Base-by-base conservation (phyloP, 139 green algal species). In the Deuterostichococcus epilithicus region DNA sequence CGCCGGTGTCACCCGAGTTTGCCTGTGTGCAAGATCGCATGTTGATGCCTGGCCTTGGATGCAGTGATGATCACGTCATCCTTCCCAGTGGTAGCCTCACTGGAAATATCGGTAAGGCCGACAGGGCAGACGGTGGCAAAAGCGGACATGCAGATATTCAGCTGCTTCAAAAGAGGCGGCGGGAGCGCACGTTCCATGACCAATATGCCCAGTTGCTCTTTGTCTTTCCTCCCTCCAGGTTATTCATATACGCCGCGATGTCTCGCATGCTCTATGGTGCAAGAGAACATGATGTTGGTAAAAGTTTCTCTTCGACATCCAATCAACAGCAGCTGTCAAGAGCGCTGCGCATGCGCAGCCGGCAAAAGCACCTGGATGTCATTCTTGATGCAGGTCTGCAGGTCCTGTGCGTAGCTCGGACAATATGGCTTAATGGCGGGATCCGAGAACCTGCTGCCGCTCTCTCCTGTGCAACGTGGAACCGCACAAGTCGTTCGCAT, bases 1-100 rank as follows among this genome's bases (percentile, higher is more conserved):
- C 83, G 13, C 83, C 83, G 26, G 83, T 87, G 73, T 86, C 83
- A 15, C 74, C 70, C 39, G 47, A 77, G 76, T 87, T 87, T 35
- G 84, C 83, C 63, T 87, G 42, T 52, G 42, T 52, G 42, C 8
- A 8, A 52, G 13, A 52, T n/a, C n/a, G n/a, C n/a, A n/a, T n/a
- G n/a, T n/a, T n/a, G n/a, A n/a, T n/a, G n/a, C n/a, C n/a, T n/a
- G n/a, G n/a, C n/a, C n/a, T n/a, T n/a, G n/a, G n/a, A n/a, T n/a
- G n/a, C n/a, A n/a, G n/a, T n/a, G n/a, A n/a, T n/a, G n/a, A n/a
- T n/a, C n/a, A n/a, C n/a, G n/a, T n/a, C n/a, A n/a, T n/a, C n/a
- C n/a, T n/a, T n/a, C n/a, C n/a, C n/a, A n/a, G n/a, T n/a, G n/a
- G n/a, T n/a, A n/a, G n/a, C n/a, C n/a, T n/a, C n/a, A n/a, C n/a